These are phyloP conservation scores for Melaleuca alternifolia DNA, from an alignment of 345 rosid genomes.

Conservation along the genomic window DNA sequence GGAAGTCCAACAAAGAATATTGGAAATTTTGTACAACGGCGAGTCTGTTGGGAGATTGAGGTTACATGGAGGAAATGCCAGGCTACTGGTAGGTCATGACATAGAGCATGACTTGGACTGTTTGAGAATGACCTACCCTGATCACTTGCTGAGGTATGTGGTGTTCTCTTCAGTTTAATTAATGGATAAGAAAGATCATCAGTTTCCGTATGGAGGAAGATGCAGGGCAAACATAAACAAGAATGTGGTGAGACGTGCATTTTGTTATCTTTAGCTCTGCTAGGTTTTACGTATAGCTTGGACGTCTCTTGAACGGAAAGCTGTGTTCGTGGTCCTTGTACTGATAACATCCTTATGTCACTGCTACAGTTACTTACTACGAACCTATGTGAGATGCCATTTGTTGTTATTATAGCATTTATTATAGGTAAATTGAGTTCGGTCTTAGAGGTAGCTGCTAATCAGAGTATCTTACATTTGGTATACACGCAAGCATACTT, in stretches of 20 bases:
- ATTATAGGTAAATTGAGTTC: not conserved
- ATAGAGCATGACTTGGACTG: constrained; percentile 52
- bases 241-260: not conserved
- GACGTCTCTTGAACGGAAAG: not conserved
- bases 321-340: not conserved
- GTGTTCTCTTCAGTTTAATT: not conserved
- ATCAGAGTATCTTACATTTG: not conserved
- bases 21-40: constrained; percentile 39
- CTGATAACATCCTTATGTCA: not conserved
- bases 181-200: not conserved
- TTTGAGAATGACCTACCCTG: constrained; percentile 53
- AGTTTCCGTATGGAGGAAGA: not conserved
- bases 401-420: not conserved
- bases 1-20: constrained; percentile 32
- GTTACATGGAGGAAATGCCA: constrained; percentile 36
- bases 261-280: not conserved
- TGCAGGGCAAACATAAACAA: not conserved
- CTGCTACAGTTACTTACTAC: not conserved
- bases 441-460: not conserved
- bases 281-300: not conserved
- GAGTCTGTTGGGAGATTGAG: constrained; percentile 16
- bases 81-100: constrained; percentile 68
- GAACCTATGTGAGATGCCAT: not conserved
- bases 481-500: not conserved
- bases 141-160: constrained; percentile 48